Percentiles rank a stretch among this genome's conserved stretches.
Conservation (phyloP, 2,329 filamentous ascomycete genomes). For the Cladophialophora yegresii region DNA sequence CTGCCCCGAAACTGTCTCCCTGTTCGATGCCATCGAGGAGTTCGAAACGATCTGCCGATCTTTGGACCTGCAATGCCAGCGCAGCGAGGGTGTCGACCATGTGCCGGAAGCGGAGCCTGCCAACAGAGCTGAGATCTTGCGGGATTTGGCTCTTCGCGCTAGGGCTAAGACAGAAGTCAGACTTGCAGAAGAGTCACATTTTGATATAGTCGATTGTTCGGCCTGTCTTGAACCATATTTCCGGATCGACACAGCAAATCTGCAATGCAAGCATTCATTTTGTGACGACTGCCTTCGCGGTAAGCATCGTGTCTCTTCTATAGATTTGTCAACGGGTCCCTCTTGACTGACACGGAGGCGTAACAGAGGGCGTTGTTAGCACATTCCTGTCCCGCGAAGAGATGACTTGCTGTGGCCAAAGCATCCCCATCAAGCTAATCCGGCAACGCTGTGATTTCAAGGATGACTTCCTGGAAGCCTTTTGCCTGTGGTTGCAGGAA, state of each 20-base stretch:
- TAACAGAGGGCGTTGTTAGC: constrained; percentile 5
- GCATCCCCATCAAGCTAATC: constrained; percentile 2
- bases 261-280: constrained; percentile 17
- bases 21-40: constrained; percentile 19
- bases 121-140: neutral
- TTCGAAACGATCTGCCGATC: constrained; percentile 1
- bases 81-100: neutral
- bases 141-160: constrained; percentile 3
- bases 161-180: neutral
- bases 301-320: neutral
- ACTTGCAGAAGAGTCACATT: neutral
- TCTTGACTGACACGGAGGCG: neutral
- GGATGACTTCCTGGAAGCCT: constrained; percentile 1
- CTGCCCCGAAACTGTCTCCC: constrained; percentile 9
- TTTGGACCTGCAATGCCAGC: neutral
- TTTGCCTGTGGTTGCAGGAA: constrained; percentile 6
- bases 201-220: constrained; percentile 15
- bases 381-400: constrained; percentile 2
- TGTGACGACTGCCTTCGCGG: constrained; percentile 15
- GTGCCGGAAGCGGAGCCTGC: neutral
- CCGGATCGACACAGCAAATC: constrained; percentile 7
- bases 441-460: constrained; percentile 3
- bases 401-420: constrained; percentile 19
- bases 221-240: constrained; percentile 20
- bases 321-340: neutral